A percentile compares a stretch with the other conserved stretches of the same genome.
These are phyloP conservation scores for Talaromyces wortmannii DNA, from an alignment of 495 filamentous ascomycete genomes.

Conservation along the genomic window DNA sequence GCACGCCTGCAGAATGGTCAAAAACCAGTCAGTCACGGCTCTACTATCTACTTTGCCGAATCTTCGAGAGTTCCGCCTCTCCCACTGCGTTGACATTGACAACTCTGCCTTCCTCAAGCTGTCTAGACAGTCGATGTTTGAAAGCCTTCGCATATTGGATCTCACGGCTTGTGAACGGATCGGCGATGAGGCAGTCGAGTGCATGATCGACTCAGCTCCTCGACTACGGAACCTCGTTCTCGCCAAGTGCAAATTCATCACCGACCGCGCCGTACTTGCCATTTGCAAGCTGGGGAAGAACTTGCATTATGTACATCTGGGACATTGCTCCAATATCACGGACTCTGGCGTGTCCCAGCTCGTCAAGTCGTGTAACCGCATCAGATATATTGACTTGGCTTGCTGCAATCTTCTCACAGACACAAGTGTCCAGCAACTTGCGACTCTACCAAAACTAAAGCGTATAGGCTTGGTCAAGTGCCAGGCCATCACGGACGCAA, in stretches of 20 bases:
- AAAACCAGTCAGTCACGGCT: conserved; percentile 70
- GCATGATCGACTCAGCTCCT: conserved; percentile 78
- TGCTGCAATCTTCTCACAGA: conserved; percentile 92
- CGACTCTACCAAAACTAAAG: conserved; percentile 83
- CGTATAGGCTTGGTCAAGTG: conserved; percentile 96
- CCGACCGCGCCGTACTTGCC: conserved; percentile 78
- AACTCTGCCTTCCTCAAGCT: conserved; percentile 81
- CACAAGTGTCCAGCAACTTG: conserved; percentile 73
- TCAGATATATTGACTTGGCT: conserved; percentile 94
- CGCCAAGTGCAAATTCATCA: conserved; percentile 88
- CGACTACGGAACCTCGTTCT: conserved; percentile 88
- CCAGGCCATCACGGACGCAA: conserved; percentile 75
- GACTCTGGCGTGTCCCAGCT: conserved; percentile 78
- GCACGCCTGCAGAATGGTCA: conserved; percentile 73
- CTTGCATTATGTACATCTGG: conserved; percentile 90
- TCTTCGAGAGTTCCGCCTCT: conserved; percentile 81
- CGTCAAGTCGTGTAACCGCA: conserved; percentile 81
- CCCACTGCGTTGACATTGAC: conserved; percentile 74
- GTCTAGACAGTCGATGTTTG: conserved; percentile 61
- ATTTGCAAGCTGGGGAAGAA: conserved; percentile 92
- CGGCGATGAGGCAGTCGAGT: conserved; percentile 78
- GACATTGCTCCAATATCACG: conserved; percentile 87
- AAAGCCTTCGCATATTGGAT: conserved; percentile 88
- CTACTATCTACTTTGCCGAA: conserved; percentile 69
- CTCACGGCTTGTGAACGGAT: conserved; percentile 80